Conservation (phyloP, 2,329 filamentous ascomycete genomes). For the Claviceps pusilla region DNA sequence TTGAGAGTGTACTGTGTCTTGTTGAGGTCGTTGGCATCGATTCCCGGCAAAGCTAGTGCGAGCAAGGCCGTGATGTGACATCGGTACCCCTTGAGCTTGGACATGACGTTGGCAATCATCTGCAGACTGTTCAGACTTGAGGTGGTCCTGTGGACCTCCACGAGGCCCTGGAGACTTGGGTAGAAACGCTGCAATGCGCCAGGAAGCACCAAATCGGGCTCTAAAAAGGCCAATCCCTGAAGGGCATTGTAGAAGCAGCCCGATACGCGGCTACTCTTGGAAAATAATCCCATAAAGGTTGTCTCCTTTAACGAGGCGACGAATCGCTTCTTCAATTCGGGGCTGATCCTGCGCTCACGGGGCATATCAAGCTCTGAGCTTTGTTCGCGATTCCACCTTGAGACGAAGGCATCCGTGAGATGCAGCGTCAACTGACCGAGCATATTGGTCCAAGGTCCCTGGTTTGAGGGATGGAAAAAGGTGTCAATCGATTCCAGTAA, state of each 20-base stretch:
- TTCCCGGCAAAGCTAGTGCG: constrained; percentile 84
- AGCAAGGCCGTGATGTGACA: constrained; percentile 90
- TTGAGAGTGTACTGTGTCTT: constrained; percentile 91
- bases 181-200: constrained; percentile 93
- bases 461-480: constrained; percentile 97
- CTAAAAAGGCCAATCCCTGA: constrained; percentile 76
- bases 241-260: constrained; percentile 83
- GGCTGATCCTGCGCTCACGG: constrained; percentile 60
- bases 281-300: constrained; percentile 95
- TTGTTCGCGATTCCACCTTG: constrained; percentile 91
- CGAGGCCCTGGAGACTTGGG: constrained; percentile 86
- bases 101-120: constrained; percentile 82
- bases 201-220: constrained; percentile 81
- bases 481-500: constrained; percentile 92
- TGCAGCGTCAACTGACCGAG: constrained; percentile 85
- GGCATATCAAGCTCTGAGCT: constrained; percentile 84
- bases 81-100: constrained; percentile 84
- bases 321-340: constrained; percentile 73
- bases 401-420: constrained; percentile 88
- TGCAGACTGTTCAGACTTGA: constrained; percentile 85
- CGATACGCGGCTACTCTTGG: constrained; percentile 83
- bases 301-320: constrained; percentile 81
- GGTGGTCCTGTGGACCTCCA: constrained; percentile 91
- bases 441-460: constrained; percentile 79
- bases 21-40: constrained; percentile 92